phyloP scores from a whole-genome alignment of 1,139 yeast species.

The Pneumocystis murina region DNA sequence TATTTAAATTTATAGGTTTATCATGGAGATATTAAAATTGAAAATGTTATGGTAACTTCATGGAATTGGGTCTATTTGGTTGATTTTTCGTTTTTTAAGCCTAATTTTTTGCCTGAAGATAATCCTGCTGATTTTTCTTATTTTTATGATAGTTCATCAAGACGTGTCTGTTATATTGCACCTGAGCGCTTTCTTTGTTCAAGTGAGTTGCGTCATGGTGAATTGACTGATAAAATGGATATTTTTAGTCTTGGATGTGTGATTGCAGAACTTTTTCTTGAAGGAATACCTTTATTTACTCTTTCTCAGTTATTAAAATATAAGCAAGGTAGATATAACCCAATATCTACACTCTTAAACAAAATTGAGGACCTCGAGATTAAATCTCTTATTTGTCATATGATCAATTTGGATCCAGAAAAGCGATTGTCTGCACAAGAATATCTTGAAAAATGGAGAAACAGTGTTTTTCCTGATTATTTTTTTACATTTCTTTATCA shows the following conservation, averaged over 20 bases:
- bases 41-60: slow-evolving; percentile 71
- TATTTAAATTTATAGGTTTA: slow-evolving; percentile 5
- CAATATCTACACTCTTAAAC: slow-evolving; percentile 25
- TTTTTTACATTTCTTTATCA: slow-evolving; percentile 60
- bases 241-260: slow-evolving; percentile 44
- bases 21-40: slow-evolving; percentile 89
- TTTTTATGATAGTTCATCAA: slow-evolving; percentile 76
- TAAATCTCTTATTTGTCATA: slow-evolving; percentile 37
- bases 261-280: slow-evolving; percentile 73
- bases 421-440: slow-evolving; percentile 43
- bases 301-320: slow-evolving; percentile 76
- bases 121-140: slow-evolving; percentile 91
- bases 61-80: slow-evolving; percentile 77
- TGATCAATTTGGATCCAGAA: slow-evolving; percentile 50
- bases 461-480: slow-evolving; percentile 47
- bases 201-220: slow-evolving; percentile 24
- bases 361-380: slow-evolving; percentile 39
- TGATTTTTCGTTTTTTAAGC: slow-evolving; percentile 79
- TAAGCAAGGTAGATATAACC: slow-evolving; percentile 44
- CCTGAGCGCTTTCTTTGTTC: slow-evolving; percentile 65
- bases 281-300: slow-evolving; percentile 76
- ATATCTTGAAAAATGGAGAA: slow-evolving; percentile 36
- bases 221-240: slow-evolving; percentile 61
- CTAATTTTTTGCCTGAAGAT: slow-evolving; percentile 75
- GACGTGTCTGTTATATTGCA: slow-evolving; percentile 80